phyloP scores from a whole-genome alignment of 2,329 filamentous ascomycete species.

The Aspergillus sp. region DNA sequence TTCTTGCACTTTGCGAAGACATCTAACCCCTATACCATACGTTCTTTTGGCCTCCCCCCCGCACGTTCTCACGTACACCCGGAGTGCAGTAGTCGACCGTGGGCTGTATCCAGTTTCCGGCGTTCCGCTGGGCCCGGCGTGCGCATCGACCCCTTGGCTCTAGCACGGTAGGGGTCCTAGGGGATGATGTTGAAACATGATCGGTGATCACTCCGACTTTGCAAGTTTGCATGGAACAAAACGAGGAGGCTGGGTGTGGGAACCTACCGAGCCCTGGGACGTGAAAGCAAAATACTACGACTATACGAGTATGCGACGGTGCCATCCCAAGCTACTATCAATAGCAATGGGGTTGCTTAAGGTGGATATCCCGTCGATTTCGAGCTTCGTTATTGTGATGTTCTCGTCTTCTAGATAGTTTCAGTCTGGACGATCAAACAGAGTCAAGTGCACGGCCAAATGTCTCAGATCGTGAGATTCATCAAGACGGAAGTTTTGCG shows the following conservation, averaged over 20 bases:
- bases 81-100: conserved; percentile 1
- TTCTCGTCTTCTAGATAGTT: conserved; percentile 38
- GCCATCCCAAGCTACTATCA: not conserved
- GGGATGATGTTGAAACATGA: not conserved
- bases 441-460: conserved; percentile 10
- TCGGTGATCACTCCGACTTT: not conserved
- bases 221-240: not conserved
- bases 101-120: not conserved
- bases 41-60: not conserved
- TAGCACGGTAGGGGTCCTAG: not conserved
- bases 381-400: conserved; percentile 7
- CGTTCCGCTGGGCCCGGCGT: not conserved
- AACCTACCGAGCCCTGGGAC: not conserved
- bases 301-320: not conserved
- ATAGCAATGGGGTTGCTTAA: not conserved
- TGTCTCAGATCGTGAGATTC: not conserved
- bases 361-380: not conserved
- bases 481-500: not conserved
- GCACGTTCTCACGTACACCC: conserved; percentile 11
- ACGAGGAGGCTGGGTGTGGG: not conserved
- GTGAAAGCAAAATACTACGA: not conserved
- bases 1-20: not conserved
- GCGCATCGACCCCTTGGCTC: not conserved
- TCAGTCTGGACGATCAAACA: conserved; percentile 35
- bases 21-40: not conserved